A percentile compares a stretch with the other conserved stretches of the same genome.
Evolutionary conservation across 2,329 filamentous ascomycete genomes (phyloP).

Genomic region (Talaromyces albobiverticillius): DNA sequence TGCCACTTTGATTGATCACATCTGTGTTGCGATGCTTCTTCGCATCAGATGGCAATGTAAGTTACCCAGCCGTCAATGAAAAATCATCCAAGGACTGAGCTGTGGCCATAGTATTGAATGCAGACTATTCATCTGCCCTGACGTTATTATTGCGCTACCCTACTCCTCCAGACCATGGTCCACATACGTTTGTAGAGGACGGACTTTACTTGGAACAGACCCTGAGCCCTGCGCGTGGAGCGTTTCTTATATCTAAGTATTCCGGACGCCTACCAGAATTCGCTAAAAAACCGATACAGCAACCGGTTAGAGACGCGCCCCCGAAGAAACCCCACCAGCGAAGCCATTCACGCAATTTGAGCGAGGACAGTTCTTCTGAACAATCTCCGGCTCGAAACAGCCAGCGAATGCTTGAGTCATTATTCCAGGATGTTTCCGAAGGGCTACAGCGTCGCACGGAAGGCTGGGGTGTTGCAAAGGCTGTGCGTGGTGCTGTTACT

Average conservation of each 20-base stretch:
- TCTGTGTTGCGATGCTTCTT: conserved; percentile 92
- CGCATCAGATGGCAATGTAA: conserved; percentile 85
- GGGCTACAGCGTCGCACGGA: conserved; percentile 48
- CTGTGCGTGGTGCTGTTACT: conserved; percentile 46
- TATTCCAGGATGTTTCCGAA: conserved; percentile 49
- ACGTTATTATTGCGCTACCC: conserved; percentile 83
- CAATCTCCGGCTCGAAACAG: conserved; percentile 36
- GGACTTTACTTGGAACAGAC: conserved; percentile 58
- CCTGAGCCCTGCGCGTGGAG: conserved; percentile 41
- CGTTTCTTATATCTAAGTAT: conserved; percentile 46
- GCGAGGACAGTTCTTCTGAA: conserved; percentile 31
- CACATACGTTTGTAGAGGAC: conserved; percentile 81
- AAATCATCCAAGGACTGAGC: not conserved
- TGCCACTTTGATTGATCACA: conserved; percentile 76
- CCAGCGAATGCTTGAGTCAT: conserved; percentile 41
- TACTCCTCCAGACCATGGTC: conserved; percentile 61
- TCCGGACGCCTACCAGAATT: conserved; percentile 42
- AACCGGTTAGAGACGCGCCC: not conserved
- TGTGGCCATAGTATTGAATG: conserved; percentile 64
- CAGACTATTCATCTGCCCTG: conserved; percentile 83
- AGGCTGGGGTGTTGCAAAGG: conserved; percentile 49
- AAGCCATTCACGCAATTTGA: conserved; percentile 28
- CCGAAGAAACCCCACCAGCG: conserved; percentile 22
- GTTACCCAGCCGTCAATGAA: conserved; percentile 26
- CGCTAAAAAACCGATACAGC: conserved; percentile 23